Evolutionary conservation across 2,329 filamentous ascomycete species (phyloP).

Genomic region (Colletotrichum euphorbiae): DNA sequence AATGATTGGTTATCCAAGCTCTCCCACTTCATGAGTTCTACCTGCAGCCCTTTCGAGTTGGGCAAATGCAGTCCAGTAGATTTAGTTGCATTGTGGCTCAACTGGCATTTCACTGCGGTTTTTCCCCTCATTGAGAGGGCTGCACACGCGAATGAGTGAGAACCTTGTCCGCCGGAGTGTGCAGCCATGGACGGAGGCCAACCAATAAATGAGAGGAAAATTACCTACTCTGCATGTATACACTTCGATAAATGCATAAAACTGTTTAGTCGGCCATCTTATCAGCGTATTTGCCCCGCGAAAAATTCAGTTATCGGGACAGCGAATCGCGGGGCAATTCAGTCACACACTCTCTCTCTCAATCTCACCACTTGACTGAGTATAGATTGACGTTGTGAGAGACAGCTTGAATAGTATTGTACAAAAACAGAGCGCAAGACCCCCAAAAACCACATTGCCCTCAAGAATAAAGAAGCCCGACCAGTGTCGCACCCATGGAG

Average conservation of each 20-base stretch:
- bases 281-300: conserved; percentile 31
- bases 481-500: conserved; percentile 68
- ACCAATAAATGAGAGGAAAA: too few species aligned
- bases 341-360: conserved; percentile 9
- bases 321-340: conserved; percentile 28
- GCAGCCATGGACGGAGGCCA: too few species aligned
- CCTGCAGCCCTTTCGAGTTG: too few species aligned
- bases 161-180: too few species aligned
- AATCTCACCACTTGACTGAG: background rate
- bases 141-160: too few species aligned
- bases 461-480: background rate
- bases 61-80: too few species aligned
- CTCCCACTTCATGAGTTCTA: too few species aligned
- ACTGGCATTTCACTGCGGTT: too few species aligned
- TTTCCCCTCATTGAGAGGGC: too few species aligned
- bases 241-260: conserved; percentile 21
- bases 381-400: background rate
- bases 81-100: too few species aligned
- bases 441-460: too few species aligned
- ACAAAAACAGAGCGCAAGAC: background rate
- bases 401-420: background rate
- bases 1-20: too few species aligned
- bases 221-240: background rate
- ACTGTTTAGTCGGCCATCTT: conserved; percentile 17
- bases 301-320: conserved; percentile 36